Base-by-base conservation (phyloP, 2,329 filamentous ascomycete species). In the Phyllosticta capitalensis region DNA sequence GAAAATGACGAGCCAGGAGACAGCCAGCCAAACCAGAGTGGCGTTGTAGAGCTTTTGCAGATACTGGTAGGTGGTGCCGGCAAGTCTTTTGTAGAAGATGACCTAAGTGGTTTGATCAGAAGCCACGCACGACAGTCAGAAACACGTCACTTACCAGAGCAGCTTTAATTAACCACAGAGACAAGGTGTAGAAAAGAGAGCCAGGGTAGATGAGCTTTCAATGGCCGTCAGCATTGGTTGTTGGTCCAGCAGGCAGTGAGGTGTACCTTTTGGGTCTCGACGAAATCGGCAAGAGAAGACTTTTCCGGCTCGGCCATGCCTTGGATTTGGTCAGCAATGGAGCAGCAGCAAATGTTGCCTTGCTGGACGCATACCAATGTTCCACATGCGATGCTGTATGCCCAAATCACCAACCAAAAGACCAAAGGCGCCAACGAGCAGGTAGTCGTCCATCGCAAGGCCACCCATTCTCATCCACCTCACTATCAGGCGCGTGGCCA, bases 131-230 rank as follows among this genome's bases (percentile, higher is more conserved):
- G 14, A 33, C 17, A 9, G 20, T 9, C 19, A 33, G 14, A 53
- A 14, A 17, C 21, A 5, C 17, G 6, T 21, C 7, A 50, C 57
- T 30, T 7, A 76, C 73, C 3, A 76, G 65, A 4, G 74, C 73
- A 5, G 75, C 65, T 54, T 76, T 76, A 64, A 76, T 72, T 12
- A 71, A 65, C 74, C 74, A 76, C 5, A 76, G 60, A 2, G 74
- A 75, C 2, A 73, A 65, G 0, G 76, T 72, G 52, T 76, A 76
- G 2, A 76, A 68, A 1, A 71, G 67, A 1, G 74, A 75, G 14
- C 74, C 74, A 1, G 74, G 74, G 0, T 75, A 66, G 28, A 75
- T 75, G 69, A 75, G 74, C 50, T 68, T 26, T 26, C 24, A 26
- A 26, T 7, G 7, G 24, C 24, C 24, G 24, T 26, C 24, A 26